Base-by-base conservation (phyloP, 2,329 filamentous ascomycete species). In the Pyrenophora graminea region DNA sequence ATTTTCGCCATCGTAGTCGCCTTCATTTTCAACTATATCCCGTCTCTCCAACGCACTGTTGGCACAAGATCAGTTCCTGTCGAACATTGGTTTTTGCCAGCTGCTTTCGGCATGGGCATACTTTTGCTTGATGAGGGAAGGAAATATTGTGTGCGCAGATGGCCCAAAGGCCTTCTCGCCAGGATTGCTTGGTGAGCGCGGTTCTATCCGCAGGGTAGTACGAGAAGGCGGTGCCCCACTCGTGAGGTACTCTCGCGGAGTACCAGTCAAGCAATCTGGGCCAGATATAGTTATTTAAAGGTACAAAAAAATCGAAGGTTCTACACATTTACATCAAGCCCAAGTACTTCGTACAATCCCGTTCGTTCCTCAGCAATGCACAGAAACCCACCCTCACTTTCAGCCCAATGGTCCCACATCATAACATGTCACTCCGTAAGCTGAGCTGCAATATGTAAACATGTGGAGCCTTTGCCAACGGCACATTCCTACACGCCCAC, bases 1-100 rank as follows among this genome's bases (percentile, higher is more conserved):
- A 48, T 83, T 0, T 90, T 91, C 64, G 80, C 87, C 0, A 72
- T 92, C 7, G 76, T 79, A 17, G 86, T 92, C 73, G 85, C 85
- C 6, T 81, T 91, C 45, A 81, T 92, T 56, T 77, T 77, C 63
- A 72, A 77, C 33, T 91, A 92, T 64, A 82, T 88, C 1, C 86
- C 86, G 0, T 76, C 79, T 3, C 76, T 92, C 25, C 86, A 90
- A 68, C 65, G 69, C 1, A 78, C 83, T 1, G 74, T 91, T 1
- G 80, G 73, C 15, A 91, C 87, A 0, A 79, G 82, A 0, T 66
- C 74, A 0, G 84, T 92, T 0, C 87, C 88, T 0, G 83, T 85
- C 0, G 88, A 88, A 70, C 79, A 91, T 65, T 93, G 86, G 82
- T 91, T 93, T 69, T 66, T 93, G 42, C 89, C 89, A 0, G 85